Conservation (phyloP, 2,329 filamentous ascomycete genomes). For the Phaeomoniella chlamydospora region DNA sequence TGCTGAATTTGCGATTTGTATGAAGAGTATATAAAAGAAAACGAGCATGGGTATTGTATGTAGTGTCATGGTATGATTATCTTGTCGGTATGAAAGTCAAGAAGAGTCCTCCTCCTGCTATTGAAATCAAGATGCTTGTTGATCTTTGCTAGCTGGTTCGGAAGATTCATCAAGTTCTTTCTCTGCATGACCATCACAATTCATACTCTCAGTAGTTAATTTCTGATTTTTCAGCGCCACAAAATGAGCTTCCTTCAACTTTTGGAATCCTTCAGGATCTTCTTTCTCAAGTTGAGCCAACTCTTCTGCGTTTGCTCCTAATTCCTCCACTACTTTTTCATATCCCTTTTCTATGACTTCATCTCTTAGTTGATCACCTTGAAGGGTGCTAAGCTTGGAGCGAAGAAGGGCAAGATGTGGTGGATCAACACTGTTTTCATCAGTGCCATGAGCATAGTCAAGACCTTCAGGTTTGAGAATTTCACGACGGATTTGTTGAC, state of each 20-base stretch:
- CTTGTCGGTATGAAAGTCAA: too few relatives aligned
- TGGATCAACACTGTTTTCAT: conserved; percentile 22
- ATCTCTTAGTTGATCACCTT: conserved; percentile 24
- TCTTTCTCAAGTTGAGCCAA: conserved; percentile 24
- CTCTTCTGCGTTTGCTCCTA: conserved; percentile 30
- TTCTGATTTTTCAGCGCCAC: conserved; percentile 27
- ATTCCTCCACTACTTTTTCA: conserved; percentile 25
- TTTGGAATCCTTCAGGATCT: conserved; percentile 28
- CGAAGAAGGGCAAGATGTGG: conserved; percentile 30
- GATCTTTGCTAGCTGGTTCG: too few relatives aligned
- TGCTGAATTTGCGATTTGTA: too few relatives aligned
- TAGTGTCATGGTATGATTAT: too few relatives aligned
- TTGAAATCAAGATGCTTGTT: too few relatives aligned
- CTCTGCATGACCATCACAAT: too few relatives aligned
- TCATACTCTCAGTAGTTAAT: too few relatives aligned
- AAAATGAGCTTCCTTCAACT: conserved; percentile 28
- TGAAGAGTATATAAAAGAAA: too few relatives aligned
- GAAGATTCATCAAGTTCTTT: too few relatives aligned
- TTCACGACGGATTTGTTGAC: conserved; percentile 51
- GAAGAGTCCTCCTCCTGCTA: too few relatives aligned
- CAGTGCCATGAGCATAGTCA: conserved; percentile 21
- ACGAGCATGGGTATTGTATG: too few relatives aligned
- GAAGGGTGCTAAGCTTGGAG: conserved; percentile 25
- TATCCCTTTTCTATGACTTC: conserved; percentile 21
- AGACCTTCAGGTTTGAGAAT: conserved; percentile 36